These are phyloP conservation scores for Trichoderma reesei DNA, from an alignment of 495 filamentous ascomycete genomes.

Conservation along the genomic window DNA sequence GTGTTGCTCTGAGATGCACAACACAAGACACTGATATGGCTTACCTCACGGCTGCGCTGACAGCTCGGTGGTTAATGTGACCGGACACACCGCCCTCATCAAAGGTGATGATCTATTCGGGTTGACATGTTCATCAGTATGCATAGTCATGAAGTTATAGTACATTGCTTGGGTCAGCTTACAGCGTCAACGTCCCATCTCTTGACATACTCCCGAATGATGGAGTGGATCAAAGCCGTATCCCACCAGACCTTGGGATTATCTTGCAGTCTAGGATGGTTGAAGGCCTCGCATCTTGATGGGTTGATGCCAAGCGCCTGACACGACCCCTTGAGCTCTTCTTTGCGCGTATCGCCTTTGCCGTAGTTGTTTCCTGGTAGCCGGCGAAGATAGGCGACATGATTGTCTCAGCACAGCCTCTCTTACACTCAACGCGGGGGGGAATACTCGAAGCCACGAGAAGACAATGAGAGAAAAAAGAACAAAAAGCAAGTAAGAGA, in stretches of 20 bases:
- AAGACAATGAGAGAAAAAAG: neutral
- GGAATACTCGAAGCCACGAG: neutral
- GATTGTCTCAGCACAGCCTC: slow-evolving; percentile 3
- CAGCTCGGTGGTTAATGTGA: slow-evolving; percentile 34
- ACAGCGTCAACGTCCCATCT: slow-evolving; percentile 33
- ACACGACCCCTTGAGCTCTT: slow-evolving; percentile 29
- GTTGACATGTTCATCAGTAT: too few species aligned
- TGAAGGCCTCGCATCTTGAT: slow-evolving; percentile 25
- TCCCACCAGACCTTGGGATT: slow-evolving; percentile 35
- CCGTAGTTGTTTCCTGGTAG: slow-evolving; percentile 34
- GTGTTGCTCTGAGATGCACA: neutral
- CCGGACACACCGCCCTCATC: slow-evolving; percentile 32
- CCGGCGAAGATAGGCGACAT: neutral
- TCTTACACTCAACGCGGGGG: neutral
- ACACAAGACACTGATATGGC: slow-evolving; percentile 7
- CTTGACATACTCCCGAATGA: slow-evolving; percentile 25
- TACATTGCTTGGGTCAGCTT: too few species aligned
- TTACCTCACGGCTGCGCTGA: slow-evolving; percentile 34
- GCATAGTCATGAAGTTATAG: too few species aligned
- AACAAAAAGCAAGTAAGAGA: neutral
- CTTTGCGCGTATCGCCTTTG: slow-evolving; percentile 24
- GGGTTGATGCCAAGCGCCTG: slow-evolving; percentile 24
- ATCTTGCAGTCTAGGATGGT: slow-evolving; percentile 29
- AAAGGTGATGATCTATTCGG: slow-evolving; percentile 31
- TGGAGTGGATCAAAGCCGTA: slow-evolving; percentile 22